Base-by-base conservation (phyloP, 768 basidiomycete species). In the Pulveroboletus sp. region DNA sequence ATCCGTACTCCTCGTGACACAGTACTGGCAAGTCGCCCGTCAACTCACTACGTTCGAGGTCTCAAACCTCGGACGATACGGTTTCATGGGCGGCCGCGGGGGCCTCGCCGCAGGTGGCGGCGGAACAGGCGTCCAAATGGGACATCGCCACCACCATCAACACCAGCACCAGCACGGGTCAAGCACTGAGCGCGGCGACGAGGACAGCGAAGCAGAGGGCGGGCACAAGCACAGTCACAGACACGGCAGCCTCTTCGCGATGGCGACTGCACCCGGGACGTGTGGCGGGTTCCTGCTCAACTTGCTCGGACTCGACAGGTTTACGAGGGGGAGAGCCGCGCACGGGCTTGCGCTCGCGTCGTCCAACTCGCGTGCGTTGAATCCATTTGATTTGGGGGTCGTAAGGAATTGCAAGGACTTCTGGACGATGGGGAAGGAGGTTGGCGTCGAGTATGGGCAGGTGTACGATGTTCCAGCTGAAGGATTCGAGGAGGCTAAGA, bases 41-140 rank as follows among this genome's bases (percentile, higher is more conserved):
- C 94, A 98, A 62, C 91, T 98, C 80, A 99, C 95, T 2, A 97
- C 95, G 0, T 78, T 94, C 46, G 95, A 99, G 63, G 91, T 98
- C 4, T 86, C 85, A 50, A 99, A 99, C 62, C 82, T 98, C 3
- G 93, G 95, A 4, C 81, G 95, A 39, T 97, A 85, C 61, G 95
- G 97, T 12, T 97, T 85, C 72, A 95, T 99, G 92, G 95, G 97
- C 32, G 94, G 94, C 0, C 83, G 90, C 34, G 89, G 84, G 0
- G 81, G 82, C 17, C 79, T 82, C 3, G 81, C 77, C 32, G 73
- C 88, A 17, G 72, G 73, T 7, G 75, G 81, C 7, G 65, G 65
- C 4, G 80, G 76, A 45, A 72, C 87, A 6, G 72, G 74, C 17
- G 74, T 81, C 16, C 90, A 92, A 64, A 87, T 88, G 85, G 86